A percentile compares a stretch with the other conserved stretches of the same genome.
phyloP scores from a whole-genome alignment of 495 filamentous ascomycete species.

The Pyrenula aspistea region DNA sequence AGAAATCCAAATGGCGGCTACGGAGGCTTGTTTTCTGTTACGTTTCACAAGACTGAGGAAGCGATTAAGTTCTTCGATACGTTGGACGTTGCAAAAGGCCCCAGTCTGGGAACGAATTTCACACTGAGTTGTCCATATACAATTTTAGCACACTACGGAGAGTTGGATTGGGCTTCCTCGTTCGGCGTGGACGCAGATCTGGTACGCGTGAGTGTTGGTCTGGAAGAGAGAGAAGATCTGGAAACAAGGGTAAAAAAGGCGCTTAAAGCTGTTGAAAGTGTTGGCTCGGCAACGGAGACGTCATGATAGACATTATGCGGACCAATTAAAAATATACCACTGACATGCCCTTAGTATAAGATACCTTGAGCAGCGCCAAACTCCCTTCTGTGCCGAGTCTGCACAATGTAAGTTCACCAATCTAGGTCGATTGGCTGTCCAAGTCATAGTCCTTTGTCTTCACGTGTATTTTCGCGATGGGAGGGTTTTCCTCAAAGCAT shows the following conservation, averaged over 20 bases:
- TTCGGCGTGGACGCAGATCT: conserved; percentile 70
- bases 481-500: too few relatives aligned
- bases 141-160: conserved; percentile 79
- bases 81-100: conserved; percentile 81
- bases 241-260: conserved; percentile 32
- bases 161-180: conserved; percentile 76
- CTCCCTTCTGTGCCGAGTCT: too few relatives aligned
- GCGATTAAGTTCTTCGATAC: conserved; percentile 76
- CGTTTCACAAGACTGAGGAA: conserved; percentile 56
- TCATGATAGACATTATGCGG: too few relatives aligned
- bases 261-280: conserved; percentile 27
- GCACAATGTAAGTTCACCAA: too few relatives aligned
- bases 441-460: too few relatives aligned
- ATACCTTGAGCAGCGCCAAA: too few relatives aligned
- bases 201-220: conserved; percentile 77
- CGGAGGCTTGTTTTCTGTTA: conserved; percentile 78
- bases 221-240: conserved; percentile 66
- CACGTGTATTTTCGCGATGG: too few relatives aligned
- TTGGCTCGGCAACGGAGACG: too few relatives aligned
- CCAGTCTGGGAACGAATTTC: conserved; percentile 94
- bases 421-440: too few relatives aligned
- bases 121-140: conserved; percentile 87
- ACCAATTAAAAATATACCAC: too few relatives aligned
- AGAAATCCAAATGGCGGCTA: conserved; percentile 71
- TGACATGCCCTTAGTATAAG: too few relatives aligned